A percentile compares a stretch with the other conserved stretches of the same genome.
Conservation (phyloP, 225 moss, liverwort and hornwort genomes). For the Lunularia cruciata region DNA sequence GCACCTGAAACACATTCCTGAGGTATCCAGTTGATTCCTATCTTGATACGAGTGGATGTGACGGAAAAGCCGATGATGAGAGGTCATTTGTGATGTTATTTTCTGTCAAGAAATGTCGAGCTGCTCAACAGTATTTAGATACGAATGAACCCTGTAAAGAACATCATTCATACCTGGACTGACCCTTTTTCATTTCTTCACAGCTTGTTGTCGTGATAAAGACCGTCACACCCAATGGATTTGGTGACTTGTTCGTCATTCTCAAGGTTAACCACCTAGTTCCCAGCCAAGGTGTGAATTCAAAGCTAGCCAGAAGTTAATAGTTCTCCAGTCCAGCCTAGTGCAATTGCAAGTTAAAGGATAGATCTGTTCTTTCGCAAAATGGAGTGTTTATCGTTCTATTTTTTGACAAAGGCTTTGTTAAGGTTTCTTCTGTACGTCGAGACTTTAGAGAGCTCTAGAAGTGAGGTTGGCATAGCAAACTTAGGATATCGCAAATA, state of each 20-base stretch:
- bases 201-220: conserved; percentile 83
- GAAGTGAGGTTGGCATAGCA: too few relatives aligned
- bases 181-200: background rate
- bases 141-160: too few relatives aligned
- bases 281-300: conserved; percentile 16
- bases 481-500: too few relatives aligned
- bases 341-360: background rate
- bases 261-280: conserved; percentile 56
- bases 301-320: conserved; percentile 14
- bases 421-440: background rate
- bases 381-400: background rate
- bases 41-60: too few relatives aligned
- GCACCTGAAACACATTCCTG: background rate
- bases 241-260: conserved; percentile 60
- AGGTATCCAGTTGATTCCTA: background rate
- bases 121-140: too few relatives aligned
- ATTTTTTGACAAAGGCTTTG: background rate
- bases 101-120: too few relatives aligned
- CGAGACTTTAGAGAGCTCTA: background rate
- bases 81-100: too few relatives aligned
- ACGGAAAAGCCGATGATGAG: too few relatives aligned
- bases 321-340: too few relatives aligned
- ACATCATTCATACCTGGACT: too few relatives aligned
- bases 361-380: too few relatives aligned
- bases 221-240: conserved; percentile 51